Evolutionary conservation across 1,139 yeast genomes (phyloP).

Genomic region (Hyphopichia buzzinii): DNA sequence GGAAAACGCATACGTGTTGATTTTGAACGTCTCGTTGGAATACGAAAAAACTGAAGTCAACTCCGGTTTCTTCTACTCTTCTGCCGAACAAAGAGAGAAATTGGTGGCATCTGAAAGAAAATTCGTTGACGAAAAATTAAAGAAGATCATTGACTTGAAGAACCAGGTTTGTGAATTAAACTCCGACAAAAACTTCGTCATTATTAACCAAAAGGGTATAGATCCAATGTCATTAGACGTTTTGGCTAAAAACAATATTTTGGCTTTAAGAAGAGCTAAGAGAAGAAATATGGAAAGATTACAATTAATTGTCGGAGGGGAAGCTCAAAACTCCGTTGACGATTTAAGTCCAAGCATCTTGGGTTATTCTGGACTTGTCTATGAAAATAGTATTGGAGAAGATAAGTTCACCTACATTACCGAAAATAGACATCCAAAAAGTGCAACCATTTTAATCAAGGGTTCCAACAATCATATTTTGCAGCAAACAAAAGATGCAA

Average conservation of each 20-base stretch:
- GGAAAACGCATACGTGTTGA: slow-evolving; percentile 79
- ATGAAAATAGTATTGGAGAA: slow-evolving; percentile 92
- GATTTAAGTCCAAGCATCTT: slow-evolving; percentile 81
- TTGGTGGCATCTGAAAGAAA: slow-evolving; percentile 90
- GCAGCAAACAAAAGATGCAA: slow-evolving; percentile 93
- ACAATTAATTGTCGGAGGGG: slow-evolving; percentile 95
- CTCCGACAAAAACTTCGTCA: slow-evolving; percentile 78
- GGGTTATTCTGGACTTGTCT: slow-evolving; percentile 89
- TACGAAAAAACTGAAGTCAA: slow-evolving; percentile 98
- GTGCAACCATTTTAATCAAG: slow-evolving; percentile 87
- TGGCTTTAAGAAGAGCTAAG: slow-evolving; percentile 96
- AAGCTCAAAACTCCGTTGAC: slow-evolving; percentile 96
- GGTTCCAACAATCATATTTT: slow-evolving; percentile 90
- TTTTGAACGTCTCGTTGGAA: slow-evolving; percentile 90
- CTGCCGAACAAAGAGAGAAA: slow-evolving; percentile 95
- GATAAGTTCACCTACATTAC: slow-evolving; percentile 97
- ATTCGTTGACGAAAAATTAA: slow-evolving; percentile 91
- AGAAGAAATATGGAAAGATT: slow-evolving; percentile 99
- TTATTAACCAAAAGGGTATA: slow-evolving; percentile 97
- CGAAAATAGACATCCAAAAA: slow-evolving; percentile 85
- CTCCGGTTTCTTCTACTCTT: slow-evolving; percentile 91
- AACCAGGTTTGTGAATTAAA: slow-evolving; percentile 85
- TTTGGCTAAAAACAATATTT: slow-evolving; percentile 86
- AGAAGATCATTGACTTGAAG: slow-evolving; percentile 88
- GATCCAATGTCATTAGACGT: slow-evolving; percentile 98